A percentile compares a stretch with the other conserved stretches of the same genome.
Evolutionary conservation across 768 basidiomycete genomes (phyloP).

Genomic region (Leccinellum albellum): DNA sequence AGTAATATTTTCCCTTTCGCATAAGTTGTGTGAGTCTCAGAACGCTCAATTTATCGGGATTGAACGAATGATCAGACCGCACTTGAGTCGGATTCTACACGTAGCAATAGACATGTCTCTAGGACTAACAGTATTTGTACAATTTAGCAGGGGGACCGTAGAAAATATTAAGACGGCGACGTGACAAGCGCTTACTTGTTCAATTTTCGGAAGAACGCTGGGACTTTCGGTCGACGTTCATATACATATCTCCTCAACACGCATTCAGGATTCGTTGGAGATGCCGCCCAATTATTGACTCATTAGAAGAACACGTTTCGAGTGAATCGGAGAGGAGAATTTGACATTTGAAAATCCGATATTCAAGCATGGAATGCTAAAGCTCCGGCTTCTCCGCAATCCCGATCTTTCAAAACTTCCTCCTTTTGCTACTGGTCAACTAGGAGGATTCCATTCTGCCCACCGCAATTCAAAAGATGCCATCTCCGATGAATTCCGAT

Average conservation of each 20-base stretch:
- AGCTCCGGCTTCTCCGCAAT: too few species aligned
- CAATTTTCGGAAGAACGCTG: not conserved
- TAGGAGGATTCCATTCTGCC: not conserved
- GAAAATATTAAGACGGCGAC: not conserved
- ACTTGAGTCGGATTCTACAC: not conserved
- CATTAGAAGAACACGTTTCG: not conserved
- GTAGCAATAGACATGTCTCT: not conserved
- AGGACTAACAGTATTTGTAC: not conserved
- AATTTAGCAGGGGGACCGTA: not conserved
- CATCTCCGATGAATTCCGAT: not conserved
- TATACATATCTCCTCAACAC: not conserved
- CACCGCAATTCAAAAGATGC: not conserved
- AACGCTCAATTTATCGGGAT: not conserved
- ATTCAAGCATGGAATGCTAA: not conserved
- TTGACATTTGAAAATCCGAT: not conserved
- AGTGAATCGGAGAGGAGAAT: not conserved
- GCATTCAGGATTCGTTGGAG: not conserved
- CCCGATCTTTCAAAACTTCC: not conserved
- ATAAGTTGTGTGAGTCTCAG: not conserved
- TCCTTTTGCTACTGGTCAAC: not conserved
- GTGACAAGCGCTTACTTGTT: not conserved
- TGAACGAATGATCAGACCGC: not conserved
- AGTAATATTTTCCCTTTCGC: not conserved
- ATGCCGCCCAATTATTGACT: not conserved
- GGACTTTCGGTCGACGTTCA: not conserved